Conservation (phyloP, 108 stramenopile genomes). For the Skeletonema menzelii region DNA sequence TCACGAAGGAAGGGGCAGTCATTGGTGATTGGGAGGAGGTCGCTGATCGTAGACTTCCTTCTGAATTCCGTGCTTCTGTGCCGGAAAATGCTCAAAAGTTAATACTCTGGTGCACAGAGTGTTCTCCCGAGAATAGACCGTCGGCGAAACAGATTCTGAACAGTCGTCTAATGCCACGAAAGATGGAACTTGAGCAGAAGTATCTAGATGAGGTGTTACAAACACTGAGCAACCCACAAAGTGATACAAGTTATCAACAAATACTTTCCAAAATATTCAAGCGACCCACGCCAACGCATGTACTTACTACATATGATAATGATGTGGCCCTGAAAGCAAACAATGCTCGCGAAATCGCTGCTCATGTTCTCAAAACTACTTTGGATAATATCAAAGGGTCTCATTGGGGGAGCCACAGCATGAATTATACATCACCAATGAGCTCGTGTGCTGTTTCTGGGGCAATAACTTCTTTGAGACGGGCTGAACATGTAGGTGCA, state of each 20-base stretch:
- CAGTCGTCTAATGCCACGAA: conserved; percentile 67
- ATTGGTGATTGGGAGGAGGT: conserved; percentile 34
- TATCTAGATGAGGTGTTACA: conserved; percentile 83
- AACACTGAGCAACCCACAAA: conserved; percentile 71
- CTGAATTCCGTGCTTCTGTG: conserved; percentile 38
- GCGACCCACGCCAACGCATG: conserved; percentile 51
- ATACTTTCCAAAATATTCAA: conserved; percentile 70
- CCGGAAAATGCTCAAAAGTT: conserved; percentile 67
- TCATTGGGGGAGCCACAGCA: conserved; percentile 21
- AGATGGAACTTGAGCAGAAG: conserved; percentile 72
- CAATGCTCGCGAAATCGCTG: conserved; percentile 23
- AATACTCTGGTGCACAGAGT: conserved; percentile 78
- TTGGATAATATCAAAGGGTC: conserved; percentile 38
- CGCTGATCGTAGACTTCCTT: conserved; percentile 55
- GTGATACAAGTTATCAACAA: conserved; percentile 56
- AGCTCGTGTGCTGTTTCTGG: conserved; percentile 65
- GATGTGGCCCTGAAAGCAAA: conserved; percentile 72
- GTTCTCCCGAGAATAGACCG: conserved; percentile 59
- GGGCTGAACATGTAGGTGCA: conserved; percentile 57
- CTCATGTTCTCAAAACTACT: conserved; percentile 22
- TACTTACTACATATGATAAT: conserved; percentile 73
- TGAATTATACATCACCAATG: conserved; percentile 59
- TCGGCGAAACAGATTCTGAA: conserved; percentile 60
- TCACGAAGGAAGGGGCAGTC: conserved; percentile 18
- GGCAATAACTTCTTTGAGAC: conserved; percentile 63